A percentile compares a stretch with the other conserved stretches of the same genome.
Evolutionary conservation across 441 rosid species (phyloP).

Genomic region (Omphalea diandra): DNA sequence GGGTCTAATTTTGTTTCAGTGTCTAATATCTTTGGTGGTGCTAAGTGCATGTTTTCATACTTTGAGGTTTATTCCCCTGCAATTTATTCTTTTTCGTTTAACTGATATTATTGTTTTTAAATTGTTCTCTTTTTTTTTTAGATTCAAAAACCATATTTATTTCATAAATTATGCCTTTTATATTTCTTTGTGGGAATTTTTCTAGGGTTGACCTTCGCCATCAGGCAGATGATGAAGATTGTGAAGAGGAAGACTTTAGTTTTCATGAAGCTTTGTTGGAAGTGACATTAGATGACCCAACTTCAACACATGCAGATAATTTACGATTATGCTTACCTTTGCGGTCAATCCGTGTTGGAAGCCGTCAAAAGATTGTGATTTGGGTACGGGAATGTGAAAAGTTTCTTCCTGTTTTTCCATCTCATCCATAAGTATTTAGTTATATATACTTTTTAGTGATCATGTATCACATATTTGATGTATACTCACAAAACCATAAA

Average conservation of each 20-base stretch:
- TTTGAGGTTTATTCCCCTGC: not conserved
- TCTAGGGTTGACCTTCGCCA: constrained; percentile 84
- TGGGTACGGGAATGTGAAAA: constrained; percentile 40
- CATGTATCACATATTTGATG: not conserved
- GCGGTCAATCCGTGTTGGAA: constrained; percentile 49
- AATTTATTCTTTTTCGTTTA: not conserved
- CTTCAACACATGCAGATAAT: constrained; percentile 34
- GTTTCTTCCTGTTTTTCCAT: constrained; percentile 4
- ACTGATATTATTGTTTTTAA: not conserved
- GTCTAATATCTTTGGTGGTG: not conserved
- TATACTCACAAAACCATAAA: constrained; percentile 5
- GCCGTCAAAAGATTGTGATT: constrained; percentile 67
- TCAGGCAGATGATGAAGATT: constrained; percentile 85
- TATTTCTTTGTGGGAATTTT: constrained; percentile 13
- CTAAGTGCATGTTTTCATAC: not conserved
- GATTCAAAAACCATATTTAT: not conserved
- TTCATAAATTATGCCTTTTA: constrained; percentile 2
- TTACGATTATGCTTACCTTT: constrained; percentile 49
- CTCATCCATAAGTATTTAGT: constrained; percentile 6
- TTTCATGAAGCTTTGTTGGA: constrained; percentile 54
- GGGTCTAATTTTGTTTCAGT: not conserved
- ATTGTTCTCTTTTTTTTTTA: not conserved
- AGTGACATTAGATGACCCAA: constrained; percentile 34
- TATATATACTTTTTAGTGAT: constrained; percentile 7
- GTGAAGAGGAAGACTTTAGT: constrained; percentile 71